These are phyloP conservation scores for Plantago rigida DNA, from an alignment of 305 asterid genomes.

Conservation along the genomic window DNA sequence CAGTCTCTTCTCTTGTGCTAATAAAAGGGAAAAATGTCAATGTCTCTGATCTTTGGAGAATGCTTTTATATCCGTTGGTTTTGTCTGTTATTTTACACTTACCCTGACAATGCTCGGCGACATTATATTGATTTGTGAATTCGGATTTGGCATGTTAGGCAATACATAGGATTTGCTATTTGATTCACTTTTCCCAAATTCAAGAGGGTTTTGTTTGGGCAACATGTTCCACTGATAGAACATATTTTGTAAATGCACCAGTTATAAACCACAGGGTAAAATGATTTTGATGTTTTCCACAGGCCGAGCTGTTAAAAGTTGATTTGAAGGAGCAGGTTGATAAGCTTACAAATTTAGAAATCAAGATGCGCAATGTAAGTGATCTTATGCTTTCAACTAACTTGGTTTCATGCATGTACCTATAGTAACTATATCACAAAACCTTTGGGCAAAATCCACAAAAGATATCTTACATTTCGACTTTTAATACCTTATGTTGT, in stretches of 20 bases:
- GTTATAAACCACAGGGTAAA: slow-evolving; percentile 19
- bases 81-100: too few relatives aligned
- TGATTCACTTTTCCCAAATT: too few relatives aligned
- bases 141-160: slow-evolving; percentile 35
- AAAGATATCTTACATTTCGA: too few relatives aligned
- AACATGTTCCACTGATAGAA: too few relatives aligned
- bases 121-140: not conserved
- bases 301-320: slow-evolving; percentile 32
- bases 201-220: too few relatives aligned
- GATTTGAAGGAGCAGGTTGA: slow-evolving; percentile 41
- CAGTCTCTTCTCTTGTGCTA: too few relatives aligned
- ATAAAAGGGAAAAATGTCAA: too few relatives aligned
- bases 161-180: slow-evolving; percentile 16
- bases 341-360: slow-evolving; percentile 35
- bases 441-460: too few relatives aligned
- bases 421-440: too few relatives aligned
- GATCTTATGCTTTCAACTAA: slow-evolving; percentile 16
- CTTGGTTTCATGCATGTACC: not conserved
- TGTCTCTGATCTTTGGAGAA: not conserved
- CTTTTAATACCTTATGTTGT: too few relatives aligned
- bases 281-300: slow-evolving; percentile 20
- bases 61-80: not conserved
- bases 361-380: slow-evolving; percentile 42
- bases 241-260: not conserved
- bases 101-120: not conserved